Evolutionary conservation across 306 rosid genomes (phyloP).

Genomic region (Cucurbita argyrosperma): DNA sequence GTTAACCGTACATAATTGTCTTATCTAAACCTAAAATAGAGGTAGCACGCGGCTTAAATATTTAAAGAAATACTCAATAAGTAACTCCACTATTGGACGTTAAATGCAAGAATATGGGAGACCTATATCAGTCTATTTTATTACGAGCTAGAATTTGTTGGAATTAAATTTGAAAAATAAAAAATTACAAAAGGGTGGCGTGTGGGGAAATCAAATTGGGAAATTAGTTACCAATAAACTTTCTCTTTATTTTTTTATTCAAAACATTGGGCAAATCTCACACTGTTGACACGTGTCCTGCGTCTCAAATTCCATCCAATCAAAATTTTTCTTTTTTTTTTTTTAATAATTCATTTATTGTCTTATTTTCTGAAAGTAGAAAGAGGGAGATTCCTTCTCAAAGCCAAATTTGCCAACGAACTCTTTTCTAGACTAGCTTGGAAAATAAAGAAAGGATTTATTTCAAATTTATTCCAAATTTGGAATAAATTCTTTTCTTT

Average conservation of each 20-base stretch:
- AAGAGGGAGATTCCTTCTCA: neutral
- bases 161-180: neutral
- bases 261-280: neutral
- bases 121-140: no score
- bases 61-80: no score
- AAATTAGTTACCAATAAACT: constrained; percentile 3
- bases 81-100: no score
- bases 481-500: neutral
- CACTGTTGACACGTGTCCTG: neutral
- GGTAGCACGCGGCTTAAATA: no score
- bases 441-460: neutral
- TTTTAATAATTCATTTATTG: neutral
- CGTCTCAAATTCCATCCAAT: neutral
- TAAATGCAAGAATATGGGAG: no score
- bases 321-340: neutral
- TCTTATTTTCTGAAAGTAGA: neutral
- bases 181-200: neutral
- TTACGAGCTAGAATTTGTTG: no score
- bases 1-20: no score
- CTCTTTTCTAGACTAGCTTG: neutral
- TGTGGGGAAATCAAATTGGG: neutral
- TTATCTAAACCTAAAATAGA: no score
- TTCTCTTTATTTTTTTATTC: neutral
- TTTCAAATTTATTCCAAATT: neutral
- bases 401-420: neutral